These are phyloP conservation scores for Ascodesmis nigricans DNA, from an alignment of 495 filamentous ascomycete genomes.

Conservation along the genomic window DNA sequence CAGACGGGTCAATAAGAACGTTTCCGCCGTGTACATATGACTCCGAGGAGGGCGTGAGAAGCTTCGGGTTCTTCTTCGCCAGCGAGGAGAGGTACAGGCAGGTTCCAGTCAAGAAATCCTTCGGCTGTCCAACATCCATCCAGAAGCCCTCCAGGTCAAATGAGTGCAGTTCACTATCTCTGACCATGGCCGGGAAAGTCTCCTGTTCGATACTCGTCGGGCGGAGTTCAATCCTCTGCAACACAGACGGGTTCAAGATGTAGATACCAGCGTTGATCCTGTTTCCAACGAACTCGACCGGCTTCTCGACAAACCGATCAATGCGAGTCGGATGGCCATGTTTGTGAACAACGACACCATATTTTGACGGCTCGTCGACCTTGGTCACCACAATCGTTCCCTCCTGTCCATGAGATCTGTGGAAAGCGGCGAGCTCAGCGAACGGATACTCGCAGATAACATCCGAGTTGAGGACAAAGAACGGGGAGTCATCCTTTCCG, in stretches of 20 bases:
- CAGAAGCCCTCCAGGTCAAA: constrained; percentile 98
- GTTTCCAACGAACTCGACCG: constrained; percentile 97
- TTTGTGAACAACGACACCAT: constrained; percentile 97
- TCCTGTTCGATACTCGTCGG: constrained; percentile 99
- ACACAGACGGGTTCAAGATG: constrained; percentile 84
- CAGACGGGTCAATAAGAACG: constrained; percentile 83
- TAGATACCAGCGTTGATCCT: constrained; percentile 99
- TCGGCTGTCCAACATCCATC: constrained; percentile 99
- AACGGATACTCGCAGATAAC: constrained; percentile 98
- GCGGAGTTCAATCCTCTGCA: constrained; percentile 80
- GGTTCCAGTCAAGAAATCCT: constrained; percentile 92
- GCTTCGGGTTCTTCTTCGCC: constrained; percentile 75
- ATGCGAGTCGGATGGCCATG: constrained; percentile 78
- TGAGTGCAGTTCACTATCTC: constrained; percentile 82
- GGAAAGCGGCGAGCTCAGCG: constrained; percentile 68
- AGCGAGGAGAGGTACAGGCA: constrained; percentile 92
- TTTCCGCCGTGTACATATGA: constrained; percentile 86
- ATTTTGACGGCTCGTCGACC: constrained; percentile 97
- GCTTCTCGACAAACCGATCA: constrained; percentile 98
- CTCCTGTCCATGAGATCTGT: constrained; percentile 79
- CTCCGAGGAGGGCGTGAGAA: constrained; percentile 51
- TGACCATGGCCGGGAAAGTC: constrained; percentile 88
- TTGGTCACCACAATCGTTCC: constrained; percentile 98
- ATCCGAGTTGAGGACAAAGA: constrained; percentile 98
- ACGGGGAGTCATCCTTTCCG: constrained; percentile 76